phyloP scores from a whole-genome alignment of 768 basidiomycete species.

The Exidia glandulosa region DNA sequence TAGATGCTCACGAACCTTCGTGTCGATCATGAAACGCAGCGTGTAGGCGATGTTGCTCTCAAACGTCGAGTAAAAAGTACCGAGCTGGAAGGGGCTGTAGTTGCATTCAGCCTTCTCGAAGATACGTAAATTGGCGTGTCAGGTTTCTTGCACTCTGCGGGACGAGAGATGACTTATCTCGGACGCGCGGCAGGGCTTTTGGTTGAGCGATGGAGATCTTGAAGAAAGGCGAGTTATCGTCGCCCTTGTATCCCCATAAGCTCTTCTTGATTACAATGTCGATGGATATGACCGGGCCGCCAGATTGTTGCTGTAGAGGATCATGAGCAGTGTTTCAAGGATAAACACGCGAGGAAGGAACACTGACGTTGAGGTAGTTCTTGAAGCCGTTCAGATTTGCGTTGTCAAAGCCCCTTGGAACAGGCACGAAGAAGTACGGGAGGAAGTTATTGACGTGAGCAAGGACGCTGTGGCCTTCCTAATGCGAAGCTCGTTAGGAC shows the following conservation, averaged over 20 bases:
- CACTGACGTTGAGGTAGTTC: constrained; percentile 62
- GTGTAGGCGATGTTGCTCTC: constrained; percentile 92
- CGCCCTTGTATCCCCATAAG: constrained; percentile 84
- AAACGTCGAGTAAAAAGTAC: constrained; percentile 51
- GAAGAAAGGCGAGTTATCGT: constrained; percentile 69
- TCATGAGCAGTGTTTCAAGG: background rate
- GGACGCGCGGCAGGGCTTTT: constrained; percentile 69
- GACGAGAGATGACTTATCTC: constrained; percentile 56
- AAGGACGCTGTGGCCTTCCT: constrained; percentile 85
- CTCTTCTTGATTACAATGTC: constrained; percentile 57
- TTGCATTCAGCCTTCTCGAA: constrained; percentile 67
- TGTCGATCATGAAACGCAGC: constrained; percentile 96
- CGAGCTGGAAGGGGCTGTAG: constrained; percentile 45
- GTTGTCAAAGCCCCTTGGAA: constrained; percentile 70
- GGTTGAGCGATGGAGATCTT: constrained; percentile 71
- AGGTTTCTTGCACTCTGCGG: constrained; percentile 10
- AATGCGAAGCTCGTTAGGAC: too few species aligned
- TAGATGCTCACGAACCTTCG: constrained; percentile 43
- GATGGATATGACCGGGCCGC: constrained; percentile 33
- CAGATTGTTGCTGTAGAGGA: background rate
- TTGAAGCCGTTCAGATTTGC: constrained; percentile 57
- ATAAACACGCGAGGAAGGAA: constrained; percentile 1
- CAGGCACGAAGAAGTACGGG: constrained; percentile 88
- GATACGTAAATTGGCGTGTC: constrained; percentile 23
- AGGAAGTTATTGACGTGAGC: constrained; percentile 71